phyloP scores from a whole-genome alignment of 2,329 filamentous ascomycete species.

The Chaetomium olivaceum region DNA sequence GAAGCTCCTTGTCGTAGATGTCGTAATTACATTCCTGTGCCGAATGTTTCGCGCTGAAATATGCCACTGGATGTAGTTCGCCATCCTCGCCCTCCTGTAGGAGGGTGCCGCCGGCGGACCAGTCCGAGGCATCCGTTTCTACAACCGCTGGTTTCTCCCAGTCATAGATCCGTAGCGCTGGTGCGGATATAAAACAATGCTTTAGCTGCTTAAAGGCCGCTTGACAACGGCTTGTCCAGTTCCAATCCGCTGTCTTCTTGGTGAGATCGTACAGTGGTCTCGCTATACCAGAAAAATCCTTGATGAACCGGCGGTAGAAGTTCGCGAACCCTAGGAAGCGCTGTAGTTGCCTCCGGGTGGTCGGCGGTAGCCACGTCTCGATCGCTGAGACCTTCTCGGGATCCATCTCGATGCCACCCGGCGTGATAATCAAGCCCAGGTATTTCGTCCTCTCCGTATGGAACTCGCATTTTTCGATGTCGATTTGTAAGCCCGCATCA shows the following conservation, averaged over 20 bases:
- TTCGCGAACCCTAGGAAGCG: constrained; percentile 10
- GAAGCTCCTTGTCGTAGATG: neutral
- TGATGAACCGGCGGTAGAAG: constrained; percentile 12
- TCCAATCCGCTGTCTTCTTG: neutral
- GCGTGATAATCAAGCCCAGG: neutral
- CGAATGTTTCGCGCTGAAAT: neutral
- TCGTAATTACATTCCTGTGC: neutral
- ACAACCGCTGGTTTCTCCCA: constrained; percentile 1
- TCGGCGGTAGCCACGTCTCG: neutral
- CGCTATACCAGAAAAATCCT: neutral
- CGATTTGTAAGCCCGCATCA: neutral
- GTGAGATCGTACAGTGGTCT: neutral
- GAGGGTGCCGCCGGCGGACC: neutral
- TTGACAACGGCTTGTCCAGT: neutral
- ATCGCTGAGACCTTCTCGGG: neutral
- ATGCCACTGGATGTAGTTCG: neutral
- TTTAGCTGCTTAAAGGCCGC: neutral
- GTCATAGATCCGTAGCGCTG: neutral
- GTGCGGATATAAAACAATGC: neutral
- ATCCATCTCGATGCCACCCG: neutral
- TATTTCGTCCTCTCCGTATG: neutral
- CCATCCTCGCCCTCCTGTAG: neutral
- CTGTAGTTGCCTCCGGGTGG: neutral
- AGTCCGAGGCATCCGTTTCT: constrained; percentile 1
- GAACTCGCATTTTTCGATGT: constrained; percentile 1